phyloP scores from a whole-genome alignment of 2,329 filamentous ascomycete species.

The Pseudofabraea citricarpa region DNA sequence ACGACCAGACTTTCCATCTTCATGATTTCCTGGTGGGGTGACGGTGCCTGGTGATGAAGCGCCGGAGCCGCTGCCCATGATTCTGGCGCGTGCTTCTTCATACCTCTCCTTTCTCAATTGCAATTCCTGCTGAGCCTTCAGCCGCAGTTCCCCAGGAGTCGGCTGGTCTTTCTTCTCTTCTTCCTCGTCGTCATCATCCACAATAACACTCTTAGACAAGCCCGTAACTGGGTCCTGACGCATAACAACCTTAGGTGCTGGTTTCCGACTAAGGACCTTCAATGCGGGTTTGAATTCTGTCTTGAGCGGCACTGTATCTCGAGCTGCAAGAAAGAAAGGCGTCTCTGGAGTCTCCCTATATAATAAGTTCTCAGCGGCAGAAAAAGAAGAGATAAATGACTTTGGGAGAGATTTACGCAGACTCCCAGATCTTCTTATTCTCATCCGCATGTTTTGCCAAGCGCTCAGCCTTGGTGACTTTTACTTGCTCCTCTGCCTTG shows the following conservation, averaged over 20 bases:
- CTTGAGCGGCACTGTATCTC: slow-evolving; percentile 57
- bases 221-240: slow-evolving; percentile 50
- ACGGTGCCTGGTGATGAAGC: slow-evolving; percentile 57
- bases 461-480: slow-evolving; percentile 68
- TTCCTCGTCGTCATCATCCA: slow-evolving; percentile 62
- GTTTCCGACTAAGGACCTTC: slow-evolving; percentile 81
- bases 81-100: slow-evolving; percentile 80
- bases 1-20: slow-evolving; percentile 44
- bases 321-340: slow-evolving; percentile 69
- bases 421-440: slow-evolving; percentile 83
- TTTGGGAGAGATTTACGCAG: slow-evolving; percentile 56
- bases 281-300: slow-evolving; percentile 75
- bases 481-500: slow-evolving; percentile 19
- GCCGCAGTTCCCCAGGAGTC: slow-evolving; percentile 71
- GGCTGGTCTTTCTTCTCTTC: slow-evolving; percentile 57
- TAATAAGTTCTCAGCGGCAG: slow-evolving; percentile 3
- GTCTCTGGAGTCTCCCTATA: slow-evolving; percentile 62
- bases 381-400: slow-evolving; percentile 6
- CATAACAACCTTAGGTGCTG: slow-evolving; percentile 53
- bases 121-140: slow-evolving; percentile 70
- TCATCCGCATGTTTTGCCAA: slow-evolving; percentile 75
- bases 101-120: slow-evolving; percentile 91
- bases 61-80: slow-evolving; percentile 66
- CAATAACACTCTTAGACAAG: slow-evolving; percentile 38
- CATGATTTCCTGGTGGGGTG: slow-evolving; percentile 50